Base-by-base conservation (phyloP, 2,329 filamentous ascomycete species). In the Pestalotiopsis sp. region DNA sequence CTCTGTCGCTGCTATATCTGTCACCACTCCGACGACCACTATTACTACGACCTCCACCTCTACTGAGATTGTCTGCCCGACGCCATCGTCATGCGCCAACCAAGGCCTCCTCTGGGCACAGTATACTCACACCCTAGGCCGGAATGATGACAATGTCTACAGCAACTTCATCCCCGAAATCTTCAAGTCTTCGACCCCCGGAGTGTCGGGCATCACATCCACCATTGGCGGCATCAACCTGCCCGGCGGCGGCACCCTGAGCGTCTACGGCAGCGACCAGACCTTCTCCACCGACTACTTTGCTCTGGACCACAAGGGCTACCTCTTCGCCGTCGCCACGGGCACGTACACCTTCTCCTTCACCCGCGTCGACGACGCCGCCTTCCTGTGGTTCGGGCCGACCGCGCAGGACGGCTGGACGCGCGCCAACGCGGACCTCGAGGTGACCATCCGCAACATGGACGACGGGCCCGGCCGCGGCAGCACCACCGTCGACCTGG, bases 221-320 rank as follows among this genome's bases (percentile, higher is more conserved):
- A 49, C 62, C 23, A 39, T 36, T 4, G 60, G 60, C n/a, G 62
- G 41, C 41, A 52, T 64, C 39, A 52, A 25, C 23, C 38, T 36
- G 20, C 23, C 20, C 2, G 62, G 62, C 13, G 41, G 41, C 3
- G 14, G 20, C 38, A 3, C 17, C 1, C 7, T 64, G 14, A 49
- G 14, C 5, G 39, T 64, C 12, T 64, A 52, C 4, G 41, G 39
- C n/a, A 64, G 62, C 23, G 52, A 39, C 41, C n/a, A 11, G 11
- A 23, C 38, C 17, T 64, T 64, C 38, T 13, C 20, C 38, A 31
- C 38, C 23, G 62, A 45, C 62, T 64, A 49, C 38, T 64, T 64
- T 12, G 62, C 41, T 7, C 23, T 64, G 14, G 39, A 64, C 41
- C 62, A 64, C 62, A 45, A 52, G 38, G 62, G 62, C 39, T 64